Evolutionary conservation across 345 rosid genomes (phyloP).

Genomic region (Sonneratia caseolaris): DNA sequence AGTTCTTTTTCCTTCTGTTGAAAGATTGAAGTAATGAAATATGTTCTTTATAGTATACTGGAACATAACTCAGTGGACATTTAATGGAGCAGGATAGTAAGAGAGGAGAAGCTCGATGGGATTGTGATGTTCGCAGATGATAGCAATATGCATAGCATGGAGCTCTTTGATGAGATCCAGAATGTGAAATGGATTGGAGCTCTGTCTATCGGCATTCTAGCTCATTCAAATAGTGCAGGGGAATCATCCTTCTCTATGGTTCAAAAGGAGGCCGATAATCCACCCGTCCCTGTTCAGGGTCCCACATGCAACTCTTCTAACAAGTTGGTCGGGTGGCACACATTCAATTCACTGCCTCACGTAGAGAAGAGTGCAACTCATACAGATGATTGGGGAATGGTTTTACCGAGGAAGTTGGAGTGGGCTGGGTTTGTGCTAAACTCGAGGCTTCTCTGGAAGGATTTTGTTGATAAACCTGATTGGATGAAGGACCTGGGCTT

Average conservation of each 20-base stretch:
- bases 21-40: too few relatives aligned
- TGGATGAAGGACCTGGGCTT: conserved; percentile 71
- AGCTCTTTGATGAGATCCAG: conserved; percentile 86
- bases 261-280: conserved; percentile 24
- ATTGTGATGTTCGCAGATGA: conserved; percentile 90
- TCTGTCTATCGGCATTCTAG: conserved; percentile 74
- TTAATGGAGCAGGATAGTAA: conserved; percentile 48
- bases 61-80: conserved; percentile 1
- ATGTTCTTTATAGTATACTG: too few relatives aligned
- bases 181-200: conserved; percentile 89
- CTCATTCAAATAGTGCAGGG: conserved; percentile 43
- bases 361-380: conserved; percentile 49
- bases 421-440: conserved; percentile 97
- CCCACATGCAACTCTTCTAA: conserved; percentile 83
- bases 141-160: conserved; percentile 97
- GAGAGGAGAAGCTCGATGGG: conserved; percentile 89
- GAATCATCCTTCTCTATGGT: conserved; percentile 23
- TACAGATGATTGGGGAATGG: conserved; percentile 73
- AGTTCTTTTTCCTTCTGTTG: too few relatives aligned
- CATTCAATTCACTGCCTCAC: conserved; percentile 59
- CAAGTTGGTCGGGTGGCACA: conserved; percentile 77
- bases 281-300: conserved; percentile 75
- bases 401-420: conserved; percentile 75
- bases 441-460: conserved; percentile 86
- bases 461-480: conserved; percentile 46